phyloP scores from a whole-genome alignment of 2,329 filamentous ascomycete species.

The Lecanosticta acicola region DNA sequence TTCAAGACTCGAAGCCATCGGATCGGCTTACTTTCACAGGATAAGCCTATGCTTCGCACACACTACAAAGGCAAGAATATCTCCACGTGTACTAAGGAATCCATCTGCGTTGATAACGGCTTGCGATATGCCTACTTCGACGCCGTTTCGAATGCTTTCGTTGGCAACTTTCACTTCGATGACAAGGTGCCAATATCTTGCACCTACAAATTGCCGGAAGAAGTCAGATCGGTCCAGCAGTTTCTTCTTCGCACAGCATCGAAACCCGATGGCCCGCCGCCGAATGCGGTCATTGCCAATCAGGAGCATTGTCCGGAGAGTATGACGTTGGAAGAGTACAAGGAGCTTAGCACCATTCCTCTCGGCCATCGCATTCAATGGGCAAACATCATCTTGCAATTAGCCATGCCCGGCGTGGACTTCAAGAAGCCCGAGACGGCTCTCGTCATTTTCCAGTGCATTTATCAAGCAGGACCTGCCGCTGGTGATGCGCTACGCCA shows the following conservation, averaged over 20 bases:
- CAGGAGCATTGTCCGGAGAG: conserved; percentile 45
- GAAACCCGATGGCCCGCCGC: conserved; percentile 13
- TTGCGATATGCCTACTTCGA: conserved; percentile 49
- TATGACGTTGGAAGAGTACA: conserved; percentile 49
- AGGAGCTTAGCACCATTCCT: conserved; percentile 46
- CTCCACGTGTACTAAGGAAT: conserved; percentile 34
- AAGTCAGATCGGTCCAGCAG: conserved; percentile 30
- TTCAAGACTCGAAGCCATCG: neutral
- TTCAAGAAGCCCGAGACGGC: conserved; percentile 51
- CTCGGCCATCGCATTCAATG: conserved; percentile 45
- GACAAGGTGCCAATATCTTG: conserved; percentile 26
- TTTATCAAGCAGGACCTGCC: conserved; percentile 52
- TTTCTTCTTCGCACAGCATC: conserved; percentile 31
- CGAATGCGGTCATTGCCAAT: conserved; percentile 39
- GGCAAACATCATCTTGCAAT: conserved; percentile 45
- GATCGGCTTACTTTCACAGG: conserved; percentile 41
- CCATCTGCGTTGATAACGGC: conserved; percentile 45
- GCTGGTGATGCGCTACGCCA: conserved; percentile 35
- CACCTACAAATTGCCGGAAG: conserved; percentile 34
- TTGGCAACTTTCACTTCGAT: conserved; percentile 4
- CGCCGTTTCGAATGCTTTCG: conserved; percentile 3
- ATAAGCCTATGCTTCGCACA: conserved; percentile 44
- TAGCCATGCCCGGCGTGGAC: conserved; percentile 53
- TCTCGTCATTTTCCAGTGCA: conserved; percentile 47
- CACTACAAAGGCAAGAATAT: conserved; percentile 45